phyloP scores from a whole-genome alignment of 192 early-diverging fungal genomes.

The Umbelopsis isabellina region DNA sequence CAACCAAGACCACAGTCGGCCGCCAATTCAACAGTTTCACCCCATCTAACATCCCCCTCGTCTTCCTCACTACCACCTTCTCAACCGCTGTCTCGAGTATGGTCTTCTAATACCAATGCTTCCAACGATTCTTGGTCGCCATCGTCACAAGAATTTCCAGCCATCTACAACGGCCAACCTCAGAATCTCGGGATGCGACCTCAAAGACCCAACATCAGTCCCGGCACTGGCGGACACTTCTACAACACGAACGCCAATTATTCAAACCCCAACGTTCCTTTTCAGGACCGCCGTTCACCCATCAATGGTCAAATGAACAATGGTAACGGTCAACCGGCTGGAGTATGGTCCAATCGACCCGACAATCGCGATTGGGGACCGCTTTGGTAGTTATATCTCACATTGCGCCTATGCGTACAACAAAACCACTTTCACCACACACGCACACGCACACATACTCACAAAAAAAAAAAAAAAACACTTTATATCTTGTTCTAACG shows the following conservation, averaged over 20 bases:
- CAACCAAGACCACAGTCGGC: conserved; percentile 3
- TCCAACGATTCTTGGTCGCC: neutral
- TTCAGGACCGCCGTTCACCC: neutral
- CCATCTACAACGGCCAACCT: neutral
- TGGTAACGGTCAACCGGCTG: neutral
- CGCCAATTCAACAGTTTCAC: neutral
- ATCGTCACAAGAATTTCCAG: neutral
- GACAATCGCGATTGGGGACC: conserved; percentile 16
- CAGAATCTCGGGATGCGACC: neutral
- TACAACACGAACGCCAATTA: neutral
- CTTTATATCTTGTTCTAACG: too few species aligned
- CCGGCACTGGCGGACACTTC: neutral
- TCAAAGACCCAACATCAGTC: neutral
- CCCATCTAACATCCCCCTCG: neutral
- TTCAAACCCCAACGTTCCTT: neutral
- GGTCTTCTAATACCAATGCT: conserved; percentile 10
- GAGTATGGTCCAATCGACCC: conserved; percentile 12
- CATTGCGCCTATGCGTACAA: too few species aligned
- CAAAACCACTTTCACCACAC: too few species aligned
- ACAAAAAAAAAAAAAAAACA: too few species aligned
- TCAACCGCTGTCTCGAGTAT: conserved; percentile 6
- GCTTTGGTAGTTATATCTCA: neutral
- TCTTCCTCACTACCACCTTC: neutral
- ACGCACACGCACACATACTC: too few species aligned
- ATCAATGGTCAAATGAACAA: conserved; percentile 3